Percentiles rank a stretch among this genome's conserved stretches.
Evolutionary conservation across 345 rosid genomes (phyloP).

Genomic region (Eutrema yunnanense): DNA sequence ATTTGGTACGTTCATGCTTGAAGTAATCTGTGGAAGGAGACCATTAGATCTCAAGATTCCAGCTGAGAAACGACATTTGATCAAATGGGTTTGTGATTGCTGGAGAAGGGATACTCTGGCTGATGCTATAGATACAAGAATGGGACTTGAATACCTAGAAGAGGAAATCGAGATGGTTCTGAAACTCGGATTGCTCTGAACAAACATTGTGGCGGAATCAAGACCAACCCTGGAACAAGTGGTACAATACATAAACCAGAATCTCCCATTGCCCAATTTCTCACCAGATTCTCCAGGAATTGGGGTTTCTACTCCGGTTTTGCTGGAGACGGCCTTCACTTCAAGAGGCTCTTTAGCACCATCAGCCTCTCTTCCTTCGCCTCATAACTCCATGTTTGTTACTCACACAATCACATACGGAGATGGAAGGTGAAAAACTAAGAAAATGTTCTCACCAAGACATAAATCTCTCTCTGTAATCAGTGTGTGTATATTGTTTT

Average conservation of each 20-base stretch:
- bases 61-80: too few species aligned
- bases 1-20: too few species aligned
- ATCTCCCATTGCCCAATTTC: slow-evolving; percentile 14
- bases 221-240: slow-evolving; percentile 44
- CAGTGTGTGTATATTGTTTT: neutral
- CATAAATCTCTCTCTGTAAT: neutral
- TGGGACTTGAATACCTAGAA: slow-evolving; percentile 19
- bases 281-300: slow-evolving; percentile 20
- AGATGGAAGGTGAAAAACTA: slow-evolving; percentile 9
- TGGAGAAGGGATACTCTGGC: slow-evolving; percentile 31
- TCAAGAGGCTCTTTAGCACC: slow-evolving; percentile 7
- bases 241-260: slow-evolving; percentile 23
- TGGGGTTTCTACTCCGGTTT: neutral
- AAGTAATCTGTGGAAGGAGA: too few species aligned
- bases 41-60: too few species aligned
- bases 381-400: slow-evolving; percentile 12
- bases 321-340: slow-evolving; percentile 1
- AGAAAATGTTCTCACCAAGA: neutral
- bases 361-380: slow-evolving; percentile 1
- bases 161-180: slow-evolving; percentile 39
- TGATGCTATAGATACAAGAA: slow-evolving; percentile 28
- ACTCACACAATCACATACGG: slow-evolving; percentile 21
- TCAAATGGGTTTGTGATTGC: slow-evolving; percentile 27
- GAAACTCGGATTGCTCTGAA: slow-evolving; percentile 39
- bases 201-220: slow-evolving; percentile 15